These are phyloP conservation scores for Eucalyptus cladocalyx DNA, from an alignment of 345 rosid genomes.

Conservation along the genomic window DNA sequence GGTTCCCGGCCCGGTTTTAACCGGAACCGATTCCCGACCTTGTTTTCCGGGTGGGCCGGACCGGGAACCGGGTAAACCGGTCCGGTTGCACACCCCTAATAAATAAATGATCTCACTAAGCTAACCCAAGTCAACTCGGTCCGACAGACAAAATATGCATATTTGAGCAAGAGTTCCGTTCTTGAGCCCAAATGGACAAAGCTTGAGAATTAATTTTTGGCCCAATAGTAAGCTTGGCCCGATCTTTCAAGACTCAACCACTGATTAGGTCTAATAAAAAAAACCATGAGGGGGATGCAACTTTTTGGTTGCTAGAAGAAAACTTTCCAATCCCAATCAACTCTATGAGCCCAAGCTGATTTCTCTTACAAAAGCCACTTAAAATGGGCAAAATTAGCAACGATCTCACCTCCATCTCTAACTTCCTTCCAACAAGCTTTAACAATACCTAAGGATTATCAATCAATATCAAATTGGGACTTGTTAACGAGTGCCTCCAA, in stretches of 20 bases:
- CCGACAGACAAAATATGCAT: neutral
- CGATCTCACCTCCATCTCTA: neutral
- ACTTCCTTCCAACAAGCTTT: neutral
- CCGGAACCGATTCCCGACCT: no score
- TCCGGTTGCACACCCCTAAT: no score
- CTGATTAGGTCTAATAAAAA: neutral
- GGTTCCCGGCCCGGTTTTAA: no score
- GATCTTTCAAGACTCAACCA: neutral
- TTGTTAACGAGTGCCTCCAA: neutral
- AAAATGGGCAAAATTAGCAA: neutral
- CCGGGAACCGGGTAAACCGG: no score
- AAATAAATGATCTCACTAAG: neutral
- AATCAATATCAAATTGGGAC: neutral
- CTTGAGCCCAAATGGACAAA: neutral
- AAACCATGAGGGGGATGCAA: neutral
- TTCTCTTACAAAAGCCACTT: neutral
- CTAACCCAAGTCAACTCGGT: neutral
- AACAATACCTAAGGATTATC: neutral
- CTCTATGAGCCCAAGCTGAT: neutral
- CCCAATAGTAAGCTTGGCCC: neutral
- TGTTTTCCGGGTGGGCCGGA: no score
- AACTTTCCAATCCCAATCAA: neutral
- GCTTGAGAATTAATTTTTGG: neutral
- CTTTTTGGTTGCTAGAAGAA: neutral
- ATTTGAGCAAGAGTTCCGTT: neutral